phyloP scores from a whole-genome alignment of 176 grass and related monocot genomes.

The Paspalum notatum region DNA sequence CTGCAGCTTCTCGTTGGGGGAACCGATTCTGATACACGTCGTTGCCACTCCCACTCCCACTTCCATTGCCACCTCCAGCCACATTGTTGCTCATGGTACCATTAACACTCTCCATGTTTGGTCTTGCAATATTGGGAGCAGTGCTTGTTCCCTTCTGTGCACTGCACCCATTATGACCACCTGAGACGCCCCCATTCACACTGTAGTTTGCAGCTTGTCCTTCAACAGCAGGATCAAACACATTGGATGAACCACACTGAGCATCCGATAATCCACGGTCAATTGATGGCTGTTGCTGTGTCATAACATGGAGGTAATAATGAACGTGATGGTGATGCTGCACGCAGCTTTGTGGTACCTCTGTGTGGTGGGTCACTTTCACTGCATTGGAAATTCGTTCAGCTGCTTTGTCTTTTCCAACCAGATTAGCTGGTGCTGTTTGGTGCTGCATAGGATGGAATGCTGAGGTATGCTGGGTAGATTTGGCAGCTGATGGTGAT shows the following conservation, averaged over 20 bases:
- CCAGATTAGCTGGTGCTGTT: conserved; percentile 25
- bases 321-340: conserved; percentile 75
- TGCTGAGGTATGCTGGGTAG: conserved; percentile 65
- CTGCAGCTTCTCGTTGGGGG: conserved; percentile 73
- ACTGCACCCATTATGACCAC: conserved; percentile 71
- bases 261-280: conserved; percentile 37
- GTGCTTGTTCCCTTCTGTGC: conserved; percentile 57
- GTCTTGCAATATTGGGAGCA: conserved; percentile 45
- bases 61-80: conserved; percentile 45
- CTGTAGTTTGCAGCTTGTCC: conserved; percentile 79
- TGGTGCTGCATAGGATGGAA: conserved; percentile 69
- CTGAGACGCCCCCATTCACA: conserved; percentile 62
- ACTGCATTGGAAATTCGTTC: conserved; percentile 44
- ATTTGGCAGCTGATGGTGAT: conserved; percentile 61
- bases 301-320: conserved; percentile 52
- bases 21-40: conserved; percentile 59
- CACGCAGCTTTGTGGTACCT: conserved; percentile 46
- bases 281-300: conserved; percentile 50
- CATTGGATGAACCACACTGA: conserved; percentile 60
- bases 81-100: conserved; percentile 47
- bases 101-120: conserved; percentile 69
- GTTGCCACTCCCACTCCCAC: conserved; percentile 58
- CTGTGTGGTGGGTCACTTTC: conserved; percentile 41
- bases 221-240: conserved; percentile 57
- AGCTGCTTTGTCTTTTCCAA: conserved; percentile 55